Conservation (phyloP, 441 rosid species). For the Populus hybrid region DNA sequence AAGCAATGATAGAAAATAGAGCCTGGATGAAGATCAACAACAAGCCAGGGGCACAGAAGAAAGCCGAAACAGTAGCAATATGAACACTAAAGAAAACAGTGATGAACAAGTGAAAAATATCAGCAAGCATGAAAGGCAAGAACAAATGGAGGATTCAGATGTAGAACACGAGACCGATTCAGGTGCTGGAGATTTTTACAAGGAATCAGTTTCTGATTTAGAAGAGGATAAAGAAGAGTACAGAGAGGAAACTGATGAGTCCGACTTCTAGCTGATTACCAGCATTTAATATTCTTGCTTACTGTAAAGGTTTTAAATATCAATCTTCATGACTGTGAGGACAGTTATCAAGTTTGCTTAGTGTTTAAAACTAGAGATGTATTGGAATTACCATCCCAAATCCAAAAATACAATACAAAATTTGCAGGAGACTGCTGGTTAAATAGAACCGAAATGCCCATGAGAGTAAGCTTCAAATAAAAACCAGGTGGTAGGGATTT, state of each 20-base stretch:
- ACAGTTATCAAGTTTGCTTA: neutral
- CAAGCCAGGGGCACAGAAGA: slow-evolving; percentile 9
- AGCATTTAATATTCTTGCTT: neutral
- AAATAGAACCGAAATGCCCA: neutral
- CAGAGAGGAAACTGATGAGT: slow-evolving; percentile 33
- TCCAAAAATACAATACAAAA: neutral
- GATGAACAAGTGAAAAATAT: slow-evolving; percentile 4
- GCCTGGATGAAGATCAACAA: slow-evolving; percentile 19
- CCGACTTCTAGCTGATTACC: slow-evolving; percentile 27
- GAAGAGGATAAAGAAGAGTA: slow-evolving; percentile 30
- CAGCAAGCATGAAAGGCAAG: neutral
- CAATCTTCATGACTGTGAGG: neutral
- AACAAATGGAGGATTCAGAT: slow-evolving; percentile 17
- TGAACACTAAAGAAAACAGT: slow-evolving; percentile 7
- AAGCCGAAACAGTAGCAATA: slow-evolving; percentile 10
- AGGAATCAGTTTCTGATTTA: slow-evolving; percentile 17
- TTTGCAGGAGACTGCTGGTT: neutral
- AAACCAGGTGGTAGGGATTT: neutral
- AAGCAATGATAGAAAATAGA: slow-evolving; percentile 3
- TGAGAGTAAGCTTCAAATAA: too few relatives aligned
- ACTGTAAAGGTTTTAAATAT: neutral
- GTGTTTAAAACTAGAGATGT: neutral
- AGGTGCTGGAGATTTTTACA: slow-evolving; percentile 11
- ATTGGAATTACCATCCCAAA: neutral
- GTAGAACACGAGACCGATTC: slow-evolving; percentile 15